Conservation (phyloP, 305 asterid genomes). For the Fraxinus velutina region DNA sequence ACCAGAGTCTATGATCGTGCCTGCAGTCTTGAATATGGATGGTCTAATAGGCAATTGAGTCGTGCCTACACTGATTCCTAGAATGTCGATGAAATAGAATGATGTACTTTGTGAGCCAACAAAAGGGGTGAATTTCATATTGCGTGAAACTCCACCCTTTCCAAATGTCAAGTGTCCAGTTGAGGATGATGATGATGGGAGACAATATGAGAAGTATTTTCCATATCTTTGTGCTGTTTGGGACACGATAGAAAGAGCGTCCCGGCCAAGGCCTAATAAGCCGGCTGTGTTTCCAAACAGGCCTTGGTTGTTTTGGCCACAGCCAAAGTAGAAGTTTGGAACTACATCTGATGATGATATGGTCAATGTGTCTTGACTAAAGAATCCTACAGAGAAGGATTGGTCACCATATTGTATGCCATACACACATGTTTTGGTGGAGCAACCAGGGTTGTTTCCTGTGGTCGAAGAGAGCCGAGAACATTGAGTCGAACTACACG, state of each 20-base stretch:
- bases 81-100: conserved; percentile 52
- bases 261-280: conserved; percentile 62
- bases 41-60: conserved; percentile 34
- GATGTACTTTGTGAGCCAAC: conserved; percentile 26
- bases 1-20: conserved; percentile 74
- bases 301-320: conserved; percentile 70
- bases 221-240: conserved; percentile 54
- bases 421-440: conserved; percentile 44
- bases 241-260: conserved; percentile 46
- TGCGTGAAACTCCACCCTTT: conserved; percentile 16
- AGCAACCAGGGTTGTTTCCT: conserved; percentile 39
- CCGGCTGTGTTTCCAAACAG: conserved; percentile 63
- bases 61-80: conserved; percentile 46
- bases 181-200: conserved; percentile 51
- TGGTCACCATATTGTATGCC: conserved; percentile 51
- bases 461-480: conserved; percentile 42
- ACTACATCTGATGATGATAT: conserved; percentile 38
- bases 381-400: conserved; percentile 53
- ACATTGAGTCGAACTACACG: conserved; percentile 46
- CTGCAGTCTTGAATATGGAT: conserved; percentile 44
- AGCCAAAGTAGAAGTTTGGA: conserved; percentile 55
- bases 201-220: conserved; percentile 75
- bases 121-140: conserved; percentile 50
- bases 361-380: conserved; percentile 46
- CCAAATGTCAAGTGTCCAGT: conserved; percentile 70